Evolutionary conservation across 2,329 filamentous ascomycete species (phyloP).

Genomic region (Cryphonectria japonica): DNA sequence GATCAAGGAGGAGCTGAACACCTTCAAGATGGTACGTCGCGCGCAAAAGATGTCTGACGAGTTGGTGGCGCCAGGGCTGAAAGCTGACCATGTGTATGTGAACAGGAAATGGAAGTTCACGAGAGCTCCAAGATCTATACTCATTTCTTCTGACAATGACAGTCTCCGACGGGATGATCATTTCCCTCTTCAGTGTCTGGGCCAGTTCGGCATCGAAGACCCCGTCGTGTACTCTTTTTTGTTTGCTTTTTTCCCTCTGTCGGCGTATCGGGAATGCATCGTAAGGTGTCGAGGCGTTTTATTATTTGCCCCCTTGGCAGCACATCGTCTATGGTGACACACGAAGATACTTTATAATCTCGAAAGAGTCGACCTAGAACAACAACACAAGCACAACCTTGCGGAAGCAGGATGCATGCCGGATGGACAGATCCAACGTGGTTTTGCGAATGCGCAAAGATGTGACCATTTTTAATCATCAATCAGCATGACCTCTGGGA

Average conservation of each 20-base stretch:
- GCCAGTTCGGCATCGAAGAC: constrained; percentile 25
- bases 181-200: constrained; percentile 10
- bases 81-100: constrained; percentile 43
- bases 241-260: constrained; percentile 50
- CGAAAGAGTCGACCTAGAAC: constrained; percentile 14
- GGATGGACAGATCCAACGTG: constrained; percentile 14
- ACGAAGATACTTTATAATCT: constrained; percentile 25
- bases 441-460: constrained; percentile 17
- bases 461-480: constrained; percentile 30
- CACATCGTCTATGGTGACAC: constrained; percentile 23
- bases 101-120: constrained; percentile 98
- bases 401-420: constrained; percentile 1
- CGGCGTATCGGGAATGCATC: constrained; percentile 34
- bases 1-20: constrained; percentile 99
- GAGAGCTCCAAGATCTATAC: constrained; percentile 99
- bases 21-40: constrained; percentile 90
- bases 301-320: constrained; percentile 21
- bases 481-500: constrained; percentile 28
- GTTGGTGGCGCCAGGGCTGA: constrained; percentile 29
- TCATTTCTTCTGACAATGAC: constrained; percentile 88
- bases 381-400: constrained; percentile 3
- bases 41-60: background rate
- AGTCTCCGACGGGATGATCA: constrained; percentile 29
- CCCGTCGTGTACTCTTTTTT: constrained; percentile 56
- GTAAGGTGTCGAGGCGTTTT: constrained; percentile 37